A percentile compares a stretch with the other conserved stretches of the same genome.
Evolutionary conservation across 1,284 basidiomycete genomes (phyloP).

Genomic region (Apiotrichum brassicae): DNA sequence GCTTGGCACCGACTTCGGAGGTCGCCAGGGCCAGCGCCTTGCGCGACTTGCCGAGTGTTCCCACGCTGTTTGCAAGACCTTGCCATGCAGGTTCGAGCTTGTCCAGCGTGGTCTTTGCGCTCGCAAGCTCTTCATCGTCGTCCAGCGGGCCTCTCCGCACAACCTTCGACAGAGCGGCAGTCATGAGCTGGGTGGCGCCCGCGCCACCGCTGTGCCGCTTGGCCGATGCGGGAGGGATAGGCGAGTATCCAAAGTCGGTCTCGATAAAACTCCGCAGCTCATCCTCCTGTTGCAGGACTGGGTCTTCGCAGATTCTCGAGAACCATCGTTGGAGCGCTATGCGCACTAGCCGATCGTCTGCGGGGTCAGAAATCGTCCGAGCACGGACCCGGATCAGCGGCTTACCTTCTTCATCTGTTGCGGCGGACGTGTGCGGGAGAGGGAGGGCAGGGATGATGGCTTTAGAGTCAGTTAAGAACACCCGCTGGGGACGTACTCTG

Average conservation of each 20-base stretch:
- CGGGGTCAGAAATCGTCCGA: not conserved
- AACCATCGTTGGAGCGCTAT: slow-evolving; percentile 91
- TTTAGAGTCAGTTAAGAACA: slow-evolving; percentile 11
- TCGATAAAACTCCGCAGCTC: slow-evolving; percentile 88
- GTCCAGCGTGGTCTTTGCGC: slow-evolving; percentile 81
- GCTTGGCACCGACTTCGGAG: slow-evolving; percentile 79
- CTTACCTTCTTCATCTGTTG: slow-evolving; percentile 81
- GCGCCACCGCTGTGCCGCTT: slow-evolving; percentile 55
- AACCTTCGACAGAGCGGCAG: slow-evolving; percentile 43
- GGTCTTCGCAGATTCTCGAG: slow-evolving; percentile 78
- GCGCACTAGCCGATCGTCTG: slow-evolving; percentile 79
- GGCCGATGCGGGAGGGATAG: slow-evolving; percentile 54
- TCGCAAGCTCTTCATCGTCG: slow-evolving; percentile 61
- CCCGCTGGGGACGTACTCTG: slow-evolving; percentile 52
- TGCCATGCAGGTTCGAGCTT: slow-evolving; percentile 83
- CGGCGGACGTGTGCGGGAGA: slow-evolving; percentile 82
- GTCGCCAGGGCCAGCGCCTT: slow-evolving; percentile 68
- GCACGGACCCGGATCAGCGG: not conserved
- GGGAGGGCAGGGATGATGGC: slow-evolving; percentile 85
- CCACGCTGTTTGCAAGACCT: slow-evolving; percentile 77
- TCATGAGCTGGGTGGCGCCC: slow-evolving; percentile 31
- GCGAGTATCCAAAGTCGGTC: slow-evolving; percentile 73
- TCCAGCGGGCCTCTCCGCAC: slow-evolving; percentile 45
- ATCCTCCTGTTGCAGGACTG: slow-evolving; percentile 75
- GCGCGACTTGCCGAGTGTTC: slow-evolving; percentile 69